These are phyloP conservation scores for Anisodus acutangulus DNA, from an alignment of 257 asterid genomes.

Conservation along the genomic window DNA sequence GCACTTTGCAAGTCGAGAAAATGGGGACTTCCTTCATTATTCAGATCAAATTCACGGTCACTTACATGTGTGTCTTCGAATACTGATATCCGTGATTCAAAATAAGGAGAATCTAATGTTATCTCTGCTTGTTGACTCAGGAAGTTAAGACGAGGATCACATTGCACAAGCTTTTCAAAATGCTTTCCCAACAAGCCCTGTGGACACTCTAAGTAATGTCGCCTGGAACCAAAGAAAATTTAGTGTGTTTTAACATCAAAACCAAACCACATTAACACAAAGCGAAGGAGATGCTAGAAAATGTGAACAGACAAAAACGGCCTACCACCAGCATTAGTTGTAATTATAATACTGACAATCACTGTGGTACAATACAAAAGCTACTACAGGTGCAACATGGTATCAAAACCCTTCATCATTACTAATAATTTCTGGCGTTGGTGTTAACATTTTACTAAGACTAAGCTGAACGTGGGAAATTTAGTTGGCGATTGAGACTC, in stretches of 20 bases:
- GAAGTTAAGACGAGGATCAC: constrained; percentile 89
- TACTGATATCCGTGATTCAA: constrained; percentile 60
- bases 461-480: constrained; percentile 4
- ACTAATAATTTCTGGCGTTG: background rate
- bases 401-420: constrained; percentile 15
- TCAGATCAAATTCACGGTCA: constrained; percentile 59
- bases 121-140: constrained; percentile 90
- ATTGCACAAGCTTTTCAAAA: constrained; percentile 86
- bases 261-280: constrained; percentile 1
- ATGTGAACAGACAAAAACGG: constrained; percentile 2
- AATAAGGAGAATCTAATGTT: constrained; percentile 67
- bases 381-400: constrained; percentile 1
- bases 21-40: constrained; percentile 61
- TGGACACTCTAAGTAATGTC: constrained; percentile 85
- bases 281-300: constrained; percentile 8
- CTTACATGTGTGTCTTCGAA: constrained; percentile 60
- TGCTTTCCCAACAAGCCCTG: constrained; percentile 87
- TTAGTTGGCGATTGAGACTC: background rate
- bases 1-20: constrained; percentile 66
- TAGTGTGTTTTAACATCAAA: background rate
- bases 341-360: background rate
- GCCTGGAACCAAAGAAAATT: constrained; percentile 50
- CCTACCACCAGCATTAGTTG: background rate
- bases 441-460: background rate
- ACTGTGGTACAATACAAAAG: background rate